Evolutionary conservation across 495 filamentous ascomycete genomes (phyloP).

Genomic region (Podospora fimiseda): DNA sequence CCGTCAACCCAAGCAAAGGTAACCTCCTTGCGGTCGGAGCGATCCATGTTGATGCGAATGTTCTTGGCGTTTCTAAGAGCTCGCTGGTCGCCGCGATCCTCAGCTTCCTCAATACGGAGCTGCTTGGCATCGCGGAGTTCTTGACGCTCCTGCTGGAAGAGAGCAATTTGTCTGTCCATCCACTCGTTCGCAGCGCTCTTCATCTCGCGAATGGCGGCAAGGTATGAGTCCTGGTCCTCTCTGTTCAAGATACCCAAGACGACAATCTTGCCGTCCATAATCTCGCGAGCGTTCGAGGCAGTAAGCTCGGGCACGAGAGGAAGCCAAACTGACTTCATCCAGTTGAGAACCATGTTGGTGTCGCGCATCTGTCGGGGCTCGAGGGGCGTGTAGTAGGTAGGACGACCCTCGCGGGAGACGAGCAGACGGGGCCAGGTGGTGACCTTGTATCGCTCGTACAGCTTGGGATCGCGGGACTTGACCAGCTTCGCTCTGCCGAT

Average conservation of each 20-base stretch:
- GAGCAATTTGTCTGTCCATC: conserved; percentile 90
- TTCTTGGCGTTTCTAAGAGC: conserved; percentile 83
- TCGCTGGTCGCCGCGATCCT: conserved; percentile 86
- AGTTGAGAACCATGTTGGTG: conserved; percentile 66
- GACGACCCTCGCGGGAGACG: conserved; percentile 79
- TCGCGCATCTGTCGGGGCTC: conserved; percentile 88
- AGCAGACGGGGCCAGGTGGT: conserved; percentile 89
- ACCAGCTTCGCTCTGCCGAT: conserved; percentile 89
- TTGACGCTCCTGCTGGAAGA: conserved; percentile 85
- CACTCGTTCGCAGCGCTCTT: conserved; percentile 94
- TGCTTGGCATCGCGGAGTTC: conserved; percentile 92
- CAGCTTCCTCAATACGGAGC: conserved; percentile 88
- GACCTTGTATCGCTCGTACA: conserved; percentile 83
- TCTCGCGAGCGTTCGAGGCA: conserved; percentile 80
- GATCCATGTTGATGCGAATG: conserved; percentile 82
- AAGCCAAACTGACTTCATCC: conserved; percentile 96
- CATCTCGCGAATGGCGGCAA: conserved; percentile 73
- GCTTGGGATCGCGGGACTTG: conserved; percentile 67
- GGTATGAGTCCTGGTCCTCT: conserved; percentile 71
- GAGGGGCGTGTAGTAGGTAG: conserved; percentile 79
- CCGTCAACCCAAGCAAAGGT: conserved; percentile 98
- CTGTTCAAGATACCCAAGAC: conserved; percentile 85
- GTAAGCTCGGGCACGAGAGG: conserved; percentile 96
- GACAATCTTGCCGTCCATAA: conserved; percentile 90
- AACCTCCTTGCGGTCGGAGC: conserved; percentile 79